Conservation (phyloP, 108 stramenopile genomes). For the Chaetoceros tenuissimus region DNA sequence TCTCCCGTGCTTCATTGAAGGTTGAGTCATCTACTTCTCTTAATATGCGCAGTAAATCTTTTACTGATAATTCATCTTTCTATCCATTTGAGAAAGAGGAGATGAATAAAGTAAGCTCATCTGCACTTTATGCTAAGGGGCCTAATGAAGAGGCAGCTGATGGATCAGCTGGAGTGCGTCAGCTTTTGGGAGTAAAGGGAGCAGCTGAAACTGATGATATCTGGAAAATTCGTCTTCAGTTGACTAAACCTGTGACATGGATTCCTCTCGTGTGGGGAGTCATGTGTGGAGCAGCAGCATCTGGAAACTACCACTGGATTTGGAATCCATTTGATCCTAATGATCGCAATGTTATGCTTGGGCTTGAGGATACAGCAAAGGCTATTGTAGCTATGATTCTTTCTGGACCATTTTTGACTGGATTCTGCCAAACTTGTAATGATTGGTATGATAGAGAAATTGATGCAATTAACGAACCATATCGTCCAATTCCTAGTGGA, state of each 20-base stretch:
- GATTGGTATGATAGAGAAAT: constrained; percentile 83
- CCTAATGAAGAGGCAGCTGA: constrained; percentile 59
- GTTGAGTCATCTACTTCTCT: too few species aligned
- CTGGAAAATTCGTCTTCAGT: constrained; percentile 52
- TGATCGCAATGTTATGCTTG: constrained; percentile 35
- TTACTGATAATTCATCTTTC: neutral
- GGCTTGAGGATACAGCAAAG: constrained; percentile 43
- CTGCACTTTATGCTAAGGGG: neutral
- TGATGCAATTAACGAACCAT: constrained; percentile 81
- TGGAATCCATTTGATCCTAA: constrained; percentile 66
- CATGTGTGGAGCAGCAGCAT: constrained; percentile 50
- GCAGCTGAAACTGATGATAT: constrained; percentile 37
- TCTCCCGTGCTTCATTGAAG: too few species aligned
- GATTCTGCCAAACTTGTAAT: constrained; percentile 77
- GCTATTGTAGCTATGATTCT: constrained; percentile 55
- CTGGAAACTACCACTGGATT: constrained; percentile 76
- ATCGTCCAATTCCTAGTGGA: constrained; percentile 71
- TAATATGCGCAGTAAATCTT: neutral
- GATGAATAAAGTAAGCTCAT: neutral
- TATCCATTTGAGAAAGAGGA: neutral
- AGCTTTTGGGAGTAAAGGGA: constrained; percentile 49
- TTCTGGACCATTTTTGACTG: constrained; percentile 75
- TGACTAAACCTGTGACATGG: constrained; percentile 58
- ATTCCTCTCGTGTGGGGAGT: constrained; percentile 78
- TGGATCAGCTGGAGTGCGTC: constrained; percentile 40